A percentile compares a stretch with the other conserved stretches of the same genome.
phyloP scores from a whole-genome alignment of 1,284 basidiomycete species.

The Pterulicium gracile region DNA sequence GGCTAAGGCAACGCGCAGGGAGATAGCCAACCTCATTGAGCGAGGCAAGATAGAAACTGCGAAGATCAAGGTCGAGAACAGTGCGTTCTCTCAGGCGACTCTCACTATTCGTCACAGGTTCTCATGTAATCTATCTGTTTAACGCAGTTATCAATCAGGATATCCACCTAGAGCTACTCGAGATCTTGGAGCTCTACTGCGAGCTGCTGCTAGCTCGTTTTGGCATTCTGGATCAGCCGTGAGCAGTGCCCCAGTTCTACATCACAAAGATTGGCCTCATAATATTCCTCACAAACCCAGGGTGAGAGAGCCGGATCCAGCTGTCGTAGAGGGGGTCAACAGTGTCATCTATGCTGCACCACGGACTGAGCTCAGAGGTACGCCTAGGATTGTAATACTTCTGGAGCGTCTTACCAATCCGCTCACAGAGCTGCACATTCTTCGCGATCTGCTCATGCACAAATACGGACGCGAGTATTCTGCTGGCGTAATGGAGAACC shows the following conservation, averaged over 20 bases:
- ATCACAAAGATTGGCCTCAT: conserved; percentile 4
- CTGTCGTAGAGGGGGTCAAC: conserved; percentile 60
- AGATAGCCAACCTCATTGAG: conserved; percentile 73
- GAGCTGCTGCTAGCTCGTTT: conserved; percentile 92
- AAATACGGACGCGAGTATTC: conserved; percentile 86
- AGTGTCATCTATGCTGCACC: conserved; percentile 87
- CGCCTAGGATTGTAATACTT: conserved; percentile 8
- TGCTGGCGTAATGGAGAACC: conserved; percentile 73
- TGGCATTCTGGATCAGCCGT: conserved; percentile 81
- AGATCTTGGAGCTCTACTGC: conserved; percentile 88
- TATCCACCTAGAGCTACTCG: conserved; percentile 76
- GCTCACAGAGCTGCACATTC: conserved; percentile 70
- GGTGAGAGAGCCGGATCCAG: conserved; percentile 74
- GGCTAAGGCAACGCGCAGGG: conserved; percentile 73
- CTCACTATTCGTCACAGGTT: not conserved
- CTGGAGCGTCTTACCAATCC: conserved; percentile 3
- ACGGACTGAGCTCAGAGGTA: conserved; percentile 83
- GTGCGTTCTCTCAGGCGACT: conserved; percentile 30
- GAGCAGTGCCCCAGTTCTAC: conserved; percentile 19
- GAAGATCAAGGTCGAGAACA: conserved; percentile 71
- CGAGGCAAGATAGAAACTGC: conserved; percentile 76
- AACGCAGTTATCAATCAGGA: conserved; percentile 73
- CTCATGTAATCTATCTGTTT: too few relatives aligned
- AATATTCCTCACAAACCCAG: too few relatives aligned
- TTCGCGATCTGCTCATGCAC: conserved; percentile 91